Conservation (phyloP, 2,329 filamentous ascomycete species). For the Colletotrichum godetiae region DNA sequence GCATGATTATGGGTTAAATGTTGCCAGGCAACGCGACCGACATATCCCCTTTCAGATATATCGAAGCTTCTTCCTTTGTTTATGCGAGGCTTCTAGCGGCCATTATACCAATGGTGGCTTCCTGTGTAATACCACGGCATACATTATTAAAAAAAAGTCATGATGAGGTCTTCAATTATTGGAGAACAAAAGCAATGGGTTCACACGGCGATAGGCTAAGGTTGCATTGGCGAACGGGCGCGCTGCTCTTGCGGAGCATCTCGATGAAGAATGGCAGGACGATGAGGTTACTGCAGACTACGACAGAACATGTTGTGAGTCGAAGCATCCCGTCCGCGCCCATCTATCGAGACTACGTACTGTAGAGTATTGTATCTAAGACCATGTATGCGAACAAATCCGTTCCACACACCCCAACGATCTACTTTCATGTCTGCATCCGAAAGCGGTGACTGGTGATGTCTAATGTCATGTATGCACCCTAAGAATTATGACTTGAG, state of each 20-base stretch:
- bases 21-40: constrained; percentile 31
- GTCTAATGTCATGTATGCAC: too few relatives aligned
- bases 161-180: constrained; percentile 1
- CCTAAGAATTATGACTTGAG: too few relatives aligned
- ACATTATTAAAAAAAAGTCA: constrained; percentile 33
- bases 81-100: constrained; percentile 30
- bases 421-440: too few relatives aligned
- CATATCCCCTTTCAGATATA: constrained; percentile 26
- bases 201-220: constrained; percentile 18
- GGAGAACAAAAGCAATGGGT: constrained; percentile 33
- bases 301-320: background rate
- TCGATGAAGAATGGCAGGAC: background rate
- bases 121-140: constrained; percentile 36
- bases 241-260: background rate
- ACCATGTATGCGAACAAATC: constrained; percentile 33
- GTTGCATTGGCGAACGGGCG: constrained; percentile 13
- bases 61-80: constrained; percentile 34
- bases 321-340: background rate
- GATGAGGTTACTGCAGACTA: background rate
- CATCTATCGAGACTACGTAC: background rate
- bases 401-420: constrained; percentile 12
- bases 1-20: constrained; percentile 77
- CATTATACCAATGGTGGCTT: constrained; percentile 11
- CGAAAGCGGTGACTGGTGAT: background rate
- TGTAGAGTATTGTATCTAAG: constrained; percentile 30